Evolutionary conservation across 345 rosid genomes (phyloP).

Genomic region (Alliaria petiolata): DNA sequence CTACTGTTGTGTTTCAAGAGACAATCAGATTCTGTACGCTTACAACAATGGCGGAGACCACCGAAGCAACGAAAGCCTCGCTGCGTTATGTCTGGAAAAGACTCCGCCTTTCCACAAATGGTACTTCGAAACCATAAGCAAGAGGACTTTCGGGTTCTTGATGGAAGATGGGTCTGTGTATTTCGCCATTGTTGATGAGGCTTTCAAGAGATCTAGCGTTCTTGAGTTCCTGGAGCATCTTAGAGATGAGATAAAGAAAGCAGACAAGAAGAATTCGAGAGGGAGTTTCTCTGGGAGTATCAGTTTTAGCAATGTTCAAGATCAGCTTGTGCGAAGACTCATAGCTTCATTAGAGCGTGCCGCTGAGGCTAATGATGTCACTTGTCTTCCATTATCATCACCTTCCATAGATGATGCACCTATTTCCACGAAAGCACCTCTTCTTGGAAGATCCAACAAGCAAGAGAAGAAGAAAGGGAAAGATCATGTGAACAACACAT

Average conservation of each 20-base stretch:
- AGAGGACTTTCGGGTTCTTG: conserved; percentile 63
- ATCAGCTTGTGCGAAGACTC: conserved; percentile 53
- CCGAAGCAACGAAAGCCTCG: conserved; percentile 48
- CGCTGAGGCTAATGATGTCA: conserved; percentile 39
- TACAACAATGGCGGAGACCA: conserved; percentile 50
- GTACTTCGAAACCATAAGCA: conserved; percentile 68
- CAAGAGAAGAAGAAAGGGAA: conserved; percentile 69
- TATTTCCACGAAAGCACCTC: conserved; percentile 66
- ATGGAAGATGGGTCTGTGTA: conserved; percentile 60
- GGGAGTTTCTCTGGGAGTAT: conserved; percentile 55
- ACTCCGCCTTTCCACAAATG: conserved; percentile 69
- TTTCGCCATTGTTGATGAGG: conserved; percentile 60
- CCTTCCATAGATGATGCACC: conserved; percentile 26
- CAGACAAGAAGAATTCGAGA: conserved; percentile 39
- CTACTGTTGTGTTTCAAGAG: conserved; percentile 68
- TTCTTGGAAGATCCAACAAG: conserved; percentile 50
- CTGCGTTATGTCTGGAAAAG: conserved; percentile 57
- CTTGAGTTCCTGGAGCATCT: conserved; percentile 56
- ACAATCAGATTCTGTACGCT: conserved; percentile 45
- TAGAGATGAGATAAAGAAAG: conserved; percentile 62
- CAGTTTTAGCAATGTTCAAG: conserved; percentile 43
- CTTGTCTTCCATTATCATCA: conserved; percentile 47
- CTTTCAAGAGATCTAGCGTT: conserved; percentile 41
- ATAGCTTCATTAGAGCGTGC: conserved; percentile 57
- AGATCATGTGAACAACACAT: conserved; percentile 36